These are phyloP conservation scores for Sporothrix schenckii DNA, from an alignment of 2,329 filamentous ascomycete species.

Conservation along the genomic window DNA sequence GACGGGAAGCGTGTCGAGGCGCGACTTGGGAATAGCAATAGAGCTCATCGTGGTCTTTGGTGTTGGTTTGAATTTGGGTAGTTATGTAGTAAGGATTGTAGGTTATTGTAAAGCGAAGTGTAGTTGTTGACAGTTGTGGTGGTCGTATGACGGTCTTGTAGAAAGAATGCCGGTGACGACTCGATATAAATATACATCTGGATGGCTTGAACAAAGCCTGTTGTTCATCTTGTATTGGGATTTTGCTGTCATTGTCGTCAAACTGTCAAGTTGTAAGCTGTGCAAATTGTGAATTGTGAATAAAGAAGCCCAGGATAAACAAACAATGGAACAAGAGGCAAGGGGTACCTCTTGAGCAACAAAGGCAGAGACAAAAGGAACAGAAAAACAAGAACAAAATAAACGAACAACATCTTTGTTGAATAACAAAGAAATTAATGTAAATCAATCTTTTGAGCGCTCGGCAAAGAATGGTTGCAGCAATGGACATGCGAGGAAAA, in stretches of 20 bases:
- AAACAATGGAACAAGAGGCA: not conserved
- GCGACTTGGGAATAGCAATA: not conserved
- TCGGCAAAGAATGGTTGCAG: too few species aligned
- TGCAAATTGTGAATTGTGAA: not conserved
- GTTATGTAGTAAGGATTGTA: not conserved
- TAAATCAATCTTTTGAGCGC: too few species aligned
- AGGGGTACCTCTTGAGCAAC: too few species aligned
- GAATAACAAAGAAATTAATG: too few species aligned
- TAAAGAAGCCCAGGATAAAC: not conserved
- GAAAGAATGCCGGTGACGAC: not conserved
- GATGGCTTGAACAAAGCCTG: not conserved
- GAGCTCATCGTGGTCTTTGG: not conserved
- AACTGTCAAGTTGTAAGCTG: not conserved
- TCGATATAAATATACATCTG: not conserved
- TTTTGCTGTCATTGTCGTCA: not conserved
- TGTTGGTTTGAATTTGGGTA: not conserved
- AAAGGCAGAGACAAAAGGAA: too few species aligned
- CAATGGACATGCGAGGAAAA: too few species aligned
- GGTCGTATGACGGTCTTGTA: not conserved
- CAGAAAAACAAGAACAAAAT: too few species aligned
- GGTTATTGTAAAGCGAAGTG: not conserved
- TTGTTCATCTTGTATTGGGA: not conserved
- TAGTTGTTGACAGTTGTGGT: not conserved
- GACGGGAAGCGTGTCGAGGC: constrained; percentile 12
- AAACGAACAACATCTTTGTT: too few species aligned